Percentiles rank a stretch among this genome's conserved stretches.
phyloP scores from a whole-genome alignment of 345 rosid species.

The Pistacia atlantica region DNA sequence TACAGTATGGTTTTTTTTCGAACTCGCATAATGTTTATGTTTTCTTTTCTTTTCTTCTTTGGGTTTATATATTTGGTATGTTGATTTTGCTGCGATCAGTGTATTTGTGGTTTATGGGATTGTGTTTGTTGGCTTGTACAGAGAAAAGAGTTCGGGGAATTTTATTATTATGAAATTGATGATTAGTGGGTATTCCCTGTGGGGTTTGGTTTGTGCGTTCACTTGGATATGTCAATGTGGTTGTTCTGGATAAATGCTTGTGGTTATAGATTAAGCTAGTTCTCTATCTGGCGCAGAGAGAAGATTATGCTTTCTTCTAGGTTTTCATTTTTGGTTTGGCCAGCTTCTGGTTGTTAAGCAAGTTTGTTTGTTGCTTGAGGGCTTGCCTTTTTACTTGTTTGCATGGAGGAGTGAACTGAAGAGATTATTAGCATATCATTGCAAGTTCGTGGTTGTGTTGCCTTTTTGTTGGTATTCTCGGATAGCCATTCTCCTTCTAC shows the following conservation, averaged over 20 bases:
- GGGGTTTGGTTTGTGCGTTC: slow-evolving; percentile 22
- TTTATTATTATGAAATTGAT: background rate
- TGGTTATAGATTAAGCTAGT: slow-evolving; percentile 1
- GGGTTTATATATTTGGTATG: background rate
- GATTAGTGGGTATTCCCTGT: slow-evolving; percentile 7
- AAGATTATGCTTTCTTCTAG: background rate
- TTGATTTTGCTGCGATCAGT: slow-evolving; percentile 21
- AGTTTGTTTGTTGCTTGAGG: background rate
- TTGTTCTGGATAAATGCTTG: background rate
- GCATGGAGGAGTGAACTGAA: background rate
- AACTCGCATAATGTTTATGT: slow-evolving; percentile 5
- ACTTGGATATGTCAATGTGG: background rate
- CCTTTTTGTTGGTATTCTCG: background rate
- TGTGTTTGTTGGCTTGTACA: background rate
- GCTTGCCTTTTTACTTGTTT: background rate
- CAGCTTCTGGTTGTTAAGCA: background rate
- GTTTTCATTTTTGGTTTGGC: slow-evolving; percentile 14
- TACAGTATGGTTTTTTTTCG: slow-evolving; percentile 18
- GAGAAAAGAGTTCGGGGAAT: slow-evolving; percentile 13
- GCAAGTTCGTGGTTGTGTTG: background rate
- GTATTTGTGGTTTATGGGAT: background rate
- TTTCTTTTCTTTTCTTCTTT: background rate
- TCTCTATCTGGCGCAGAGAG: slow-evolving; percentile 1
- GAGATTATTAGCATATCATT: background rate
- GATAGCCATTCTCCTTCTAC: too few relatives aligned